Evolutionary conservation across 2,329 filamentous ascomycete genomes (phyloP).

Genomic region (Raffaelea ambrosiae): DNA sequence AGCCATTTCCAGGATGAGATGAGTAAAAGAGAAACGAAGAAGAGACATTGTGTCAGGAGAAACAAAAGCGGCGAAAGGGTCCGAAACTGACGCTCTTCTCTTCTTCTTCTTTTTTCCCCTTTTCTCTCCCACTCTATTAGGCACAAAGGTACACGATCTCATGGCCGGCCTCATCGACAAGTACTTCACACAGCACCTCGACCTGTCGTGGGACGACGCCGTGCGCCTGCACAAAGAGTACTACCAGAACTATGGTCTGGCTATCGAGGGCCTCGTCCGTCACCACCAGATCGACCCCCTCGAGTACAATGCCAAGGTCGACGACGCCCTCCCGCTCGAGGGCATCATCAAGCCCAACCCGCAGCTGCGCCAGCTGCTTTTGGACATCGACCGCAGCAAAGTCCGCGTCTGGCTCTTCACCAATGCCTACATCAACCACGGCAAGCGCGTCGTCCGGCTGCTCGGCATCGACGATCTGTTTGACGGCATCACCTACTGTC

Average conservation of each 20-base stretch:
- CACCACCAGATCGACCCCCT: constrained; percentile 93
- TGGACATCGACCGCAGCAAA: constrained; percentile 74
- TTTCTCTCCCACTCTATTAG: too few species aligned
- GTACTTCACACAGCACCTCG: constrained; percentile 60
- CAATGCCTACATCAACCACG: constrained; percentile 90
- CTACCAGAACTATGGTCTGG: constrained; percentile 93
- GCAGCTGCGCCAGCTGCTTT: constrained; percentile 64
- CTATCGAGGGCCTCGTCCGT: constrained; percentile 86
- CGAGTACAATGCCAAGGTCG: constrained; percentile 89
- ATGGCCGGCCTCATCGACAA: constrained; percentile 76
- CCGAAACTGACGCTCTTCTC: too few species aligned
- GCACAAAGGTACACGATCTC: constrained; percentile 72
- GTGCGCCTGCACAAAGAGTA: constrained; percentile 80
- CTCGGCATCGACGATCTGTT: constrained; percentile 82
- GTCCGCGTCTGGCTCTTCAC: constrained; percentile 92
- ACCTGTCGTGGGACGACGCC: constrained; percentile 69
- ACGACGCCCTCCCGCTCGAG: constrained; percentile 87
- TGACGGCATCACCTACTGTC: constrained; percentile 90
- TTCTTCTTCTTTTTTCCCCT: neutral
- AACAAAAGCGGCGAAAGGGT: too few species aligned
- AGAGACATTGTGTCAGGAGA: too few species aligned
- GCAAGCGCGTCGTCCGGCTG: constrained; percentile 69
- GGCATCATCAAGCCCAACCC: constrained; percentile 72
- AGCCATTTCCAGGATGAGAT: constrained; percentile 17
- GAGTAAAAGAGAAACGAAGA: too few species aligned